A percentile compares a stretch with the other conserved stretches of the same genome.
These are phyloP conservation scores for Monosiga brevicollis DNA, from an alignment of 78 protist species.

Conservation along the genomic window DNA sequence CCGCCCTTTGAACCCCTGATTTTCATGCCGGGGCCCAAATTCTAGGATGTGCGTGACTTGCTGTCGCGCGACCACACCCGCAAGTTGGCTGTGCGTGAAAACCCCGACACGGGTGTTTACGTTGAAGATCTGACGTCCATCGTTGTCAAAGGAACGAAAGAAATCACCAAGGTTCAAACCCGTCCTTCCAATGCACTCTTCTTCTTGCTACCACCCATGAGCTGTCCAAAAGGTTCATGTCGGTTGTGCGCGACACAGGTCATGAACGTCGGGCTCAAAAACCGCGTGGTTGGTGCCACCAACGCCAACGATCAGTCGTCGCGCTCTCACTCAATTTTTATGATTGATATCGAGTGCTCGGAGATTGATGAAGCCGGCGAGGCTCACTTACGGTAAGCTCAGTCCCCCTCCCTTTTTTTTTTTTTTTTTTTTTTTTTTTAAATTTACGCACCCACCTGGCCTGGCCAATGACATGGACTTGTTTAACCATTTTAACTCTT, in stretches of 20 bases:
- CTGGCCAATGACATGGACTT: neutral
- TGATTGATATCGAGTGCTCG: conserved; percentile 27
- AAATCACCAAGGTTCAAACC: conserved; percentile 36
- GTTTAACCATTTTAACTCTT: neutral
- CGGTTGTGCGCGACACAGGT: conserved; percentile 32
- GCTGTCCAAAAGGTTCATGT: too few species aligned
- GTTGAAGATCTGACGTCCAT: conserved; percentile 52
- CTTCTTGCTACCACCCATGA: too few species aligned
- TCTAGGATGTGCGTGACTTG: conserved; percentile 64
- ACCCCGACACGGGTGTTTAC: conserved; percentile 19
- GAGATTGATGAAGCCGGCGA: conserved; percentile 7
- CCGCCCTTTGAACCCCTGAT: too few species aligned
- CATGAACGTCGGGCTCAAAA: neutral
- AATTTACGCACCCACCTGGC: neutral
- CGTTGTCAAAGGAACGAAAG: conserved; percentile 19
- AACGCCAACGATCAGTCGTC: conserved; percentile 55
- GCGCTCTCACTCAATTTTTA: conserved; percentile 64
- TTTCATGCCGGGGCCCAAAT: too few species aligned
- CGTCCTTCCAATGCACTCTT: too few species aligned
- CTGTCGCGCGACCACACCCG: conserved; percentile 14
- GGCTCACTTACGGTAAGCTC: neutral
- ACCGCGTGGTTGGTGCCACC: conserved; percentile 64
- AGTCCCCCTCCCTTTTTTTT: too few species aligned
- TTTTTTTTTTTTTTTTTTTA: too few species aligned
- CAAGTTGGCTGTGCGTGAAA: conserved; percentile 52